Conservation (phyloP, 2,329 filamentous ascomycete genomes). For the Biscogniauxia marginata region DNA sequence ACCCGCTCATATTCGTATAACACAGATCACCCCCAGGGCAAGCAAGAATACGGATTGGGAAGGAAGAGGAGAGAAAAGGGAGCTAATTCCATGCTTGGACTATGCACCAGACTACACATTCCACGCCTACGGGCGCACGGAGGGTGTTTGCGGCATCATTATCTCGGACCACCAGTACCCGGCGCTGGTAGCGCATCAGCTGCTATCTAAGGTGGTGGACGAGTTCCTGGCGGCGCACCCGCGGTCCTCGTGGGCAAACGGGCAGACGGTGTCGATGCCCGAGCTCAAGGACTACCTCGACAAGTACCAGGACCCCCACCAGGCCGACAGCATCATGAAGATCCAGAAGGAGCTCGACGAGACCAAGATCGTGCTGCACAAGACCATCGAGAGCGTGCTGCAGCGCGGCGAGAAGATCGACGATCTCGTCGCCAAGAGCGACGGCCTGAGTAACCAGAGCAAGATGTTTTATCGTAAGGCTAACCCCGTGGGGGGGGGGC, state of each 20-base stretch:
- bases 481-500: no score
- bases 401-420: constrained; percentile 97
- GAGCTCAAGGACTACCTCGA: constrained; percentile 73
- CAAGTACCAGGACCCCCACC: constrained; percentile 79
- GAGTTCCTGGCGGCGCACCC: constrained; percentile 81
- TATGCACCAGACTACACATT: constrained; percentile 63
- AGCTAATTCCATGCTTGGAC: constrained; percentile 8
- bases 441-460: constrained; percentile 84
- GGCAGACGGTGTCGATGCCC: constrained; percentile 61
- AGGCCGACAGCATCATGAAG: constrained; percentile 90
- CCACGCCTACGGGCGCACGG: constrained; percentile 73
- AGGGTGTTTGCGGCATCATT: constrained; percentile 74
- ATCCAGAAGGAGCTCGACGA: constrained; percentile 97
- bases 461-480: constrained; percentile 92
- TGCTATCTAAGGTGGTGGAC: constrained; percentile 83
- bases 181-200: constrained; percentile 76
- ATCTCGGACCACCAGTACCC: constrained; percentile 77
- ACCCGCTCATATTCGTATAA: constrained; percentile 2
- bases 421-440: constrained; percentile 88
- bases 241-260: constrained; percentile 61
- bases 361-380: constrained; percentile 95
- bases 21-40: constrained; percentile 3
- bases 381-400: constrained; percentile 87
- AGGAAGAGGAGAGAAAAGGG: constrained; percentile 2
- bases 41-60: no score